phyloP scores from a whole-genome alignment of 78 protist species.

The Protostelium mycophagum region DNA sequence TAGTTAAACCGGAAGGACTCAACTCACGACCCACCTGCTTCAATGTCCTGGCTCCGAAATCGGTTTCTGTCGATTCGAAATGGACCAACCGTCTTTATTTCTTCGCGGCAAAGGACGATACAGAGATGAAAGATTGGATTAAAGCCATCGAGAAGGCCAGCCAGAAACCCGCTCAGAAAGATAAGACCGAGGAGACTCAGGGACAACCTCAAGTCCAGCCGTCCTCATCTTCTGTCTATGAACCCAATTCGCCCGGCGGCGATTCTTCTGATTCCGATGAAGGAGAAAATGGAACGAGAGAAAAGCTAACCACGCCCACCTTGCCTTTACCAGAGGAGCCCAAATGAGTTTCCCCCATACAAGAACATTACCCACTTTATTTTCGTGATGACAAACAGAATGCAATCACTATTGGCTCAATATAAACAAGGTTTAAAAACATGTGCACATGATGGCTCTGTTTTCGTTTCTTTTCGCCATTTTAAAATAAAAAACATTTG shows the following conservation, averaged over 20 bases:
- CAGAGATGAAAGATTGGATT: neutral
- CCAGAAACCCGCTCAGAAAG: neutral
- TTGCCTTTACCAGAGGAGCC: neutral
- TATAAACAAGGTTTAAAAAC: too few relatives aligned
- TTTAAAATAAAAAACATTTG: too few relatives aligned
- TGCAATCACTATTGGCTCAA: too few relatives aligned
- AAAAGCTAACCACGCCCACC: neutral
- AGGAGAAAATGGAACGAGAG: neutral
- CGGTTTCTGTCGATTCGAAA: neutral
- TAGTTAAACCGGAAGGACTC: neutral
- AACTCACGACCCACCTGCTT: neutral
- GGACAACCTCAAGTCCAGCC: neutral
- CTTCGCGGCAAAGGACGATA: neutral
- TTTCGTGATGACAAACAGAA: too few relatives aligned
- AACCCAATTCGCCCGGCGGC: neutral
- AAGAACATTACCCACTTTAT: too few relatives aligned
- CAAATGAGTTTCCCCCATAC: too few relatives aligned
- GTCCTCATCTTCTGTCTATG: too few relatives aligned
- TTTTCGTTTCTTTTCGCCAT: too few relatives aligned
- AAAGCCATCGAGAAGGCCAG: neutral
- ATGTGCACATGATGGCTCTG: too few relatives aligned
- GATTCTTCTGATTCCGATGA: neutral
- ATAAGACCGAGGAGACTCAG: too few relatives aligned
- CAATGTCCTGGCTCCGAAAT: neutral
- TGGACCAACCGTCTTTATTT: neutral